These are phyloP conservation scores for Chaetomium sp. DNA, from an alignment of 2,329 filamentous ascomycete genomes.

Conservation along the genomic window DNA sequence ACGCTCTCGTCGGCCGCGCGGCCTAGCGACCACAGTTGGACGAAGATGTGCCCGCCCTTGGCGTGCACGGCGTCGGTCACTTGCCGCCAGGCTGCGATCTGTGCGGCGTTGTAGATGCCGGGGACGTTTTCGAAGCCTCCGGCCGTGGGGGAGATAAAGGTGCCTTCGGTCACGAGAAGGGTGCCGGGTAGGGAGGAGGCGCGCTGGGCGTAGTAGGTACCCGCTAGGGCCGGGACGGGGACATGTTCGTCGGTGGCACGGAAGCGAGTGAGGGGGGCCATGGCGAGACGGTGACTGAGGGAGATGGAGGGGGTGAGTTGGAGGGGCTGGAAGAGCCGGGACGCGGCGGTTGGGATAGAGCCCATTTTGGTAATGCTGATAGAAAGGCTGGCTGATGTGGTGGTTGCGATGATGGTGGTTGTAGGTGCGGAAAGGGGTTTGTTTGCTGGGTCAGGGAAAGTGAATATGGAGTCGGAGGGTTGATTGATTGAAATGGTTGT, in stretches of 20 bases:
- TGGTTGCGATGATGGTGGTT: too few relatives aligned
- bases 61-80: constrained; percentile 56
- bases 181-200: constrained; percentile 35
- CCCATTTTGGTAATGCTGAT: neutral
- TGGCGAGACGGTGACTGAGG: constrained; percentile 45
- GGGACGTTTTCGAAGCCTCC: constrained; percentile 43
- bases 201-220: constrained; percentile 39
- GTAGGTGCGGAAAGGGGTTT: too few relatives aligned
- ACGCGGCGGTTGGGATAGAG: neutral
- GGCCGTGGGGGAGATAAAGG: constrained; percentile 34
- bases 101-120: constrained; percentile 49
- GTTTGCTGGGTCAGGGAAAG: too few relatives aligned
- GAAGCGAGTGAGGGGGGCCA: constrained; percentile 49
- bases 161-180: constrained; percentile 40
- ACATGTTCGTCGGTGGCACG: constrained; percentile 34
- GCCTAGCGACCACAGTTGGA: constrained; percentile 50
- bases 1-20: constrained; percentile 26
- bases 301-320: constrained; percentile 37
- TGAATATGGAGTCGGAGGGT: too few relatives aligned
- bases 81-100: constrained; percentile 52
- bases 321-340: constrained; percentile 38
- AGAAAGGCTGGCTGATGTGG: too few relatives aligned
- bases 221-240: constrained; percentile 13
- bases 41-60: constrained; percentile 52
- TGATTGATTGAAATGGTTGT: too few relatives aligned